Evolutionary conservation across 768 basidiomycete genomes (phyloP), one percentile per base, ranked within the genome.

Genomic region (Ramaria sp.): DNA sequence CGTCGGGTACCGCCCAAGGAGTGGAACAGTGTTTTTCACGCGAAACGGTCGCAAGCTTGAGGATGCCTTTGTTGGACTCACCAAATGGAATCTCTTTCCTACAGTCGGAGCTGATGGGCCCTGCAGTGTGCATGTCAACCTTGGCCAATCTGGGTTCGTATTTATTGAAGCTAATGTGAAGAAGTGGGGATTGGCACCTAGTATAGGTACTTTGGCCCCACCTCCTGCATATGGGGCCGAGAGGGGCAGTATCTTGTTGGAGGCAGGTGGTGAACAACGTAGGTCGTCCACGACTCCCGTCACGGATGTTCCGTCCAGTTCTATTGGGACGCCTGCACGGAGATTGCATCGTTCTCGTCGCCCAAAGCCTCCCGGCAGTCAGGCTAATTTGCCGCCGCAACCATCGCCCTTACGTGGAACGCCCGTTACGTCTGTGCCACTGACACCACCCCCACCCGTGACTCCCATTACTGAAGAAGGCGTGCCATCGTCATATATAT

Each of bases 111-210:
- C 95, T 17, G 91, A 95, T 65, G 94, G 95, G 0, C 90, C 95
- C 5, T 95, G 92, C 69, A 94, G 88, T 61, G 84, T 99, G 7
- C 96, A 99, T 64, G 90, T 97, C 66, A 99, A 99, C 68, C 80
- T 99, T 13, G 96, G 96, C 7, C 96, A 98, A 71, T 86, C 91
- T 4, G 96, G 96, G 4, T 99, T 99, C 67, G 96, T 98, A 39
- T 98, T 96, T 64, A 97, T 99, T 65, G 96, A 99, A 72, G 96
- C 96, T 34, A 97, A 99, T 67, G 96, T 99, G 60, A 99, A 99
- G 79, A 98, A 97, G 69, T 99, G 96, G 96, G 96, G 96, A 17
- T 72, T 98, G 33, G 96, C 96, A 34, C 96, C 96, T 7, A 96
- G 93, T 68, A 86, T 94, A 13, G 96, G 96, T 48, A 98, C 96